A percentile compares a stretch with the other conserved stretches of the same genome.
These are phyloP conservation scores for Aspergillus panamensis DNA, from an alignment of 495 filamentous ascomycete species.

Conservation along the genomic window DNA sequence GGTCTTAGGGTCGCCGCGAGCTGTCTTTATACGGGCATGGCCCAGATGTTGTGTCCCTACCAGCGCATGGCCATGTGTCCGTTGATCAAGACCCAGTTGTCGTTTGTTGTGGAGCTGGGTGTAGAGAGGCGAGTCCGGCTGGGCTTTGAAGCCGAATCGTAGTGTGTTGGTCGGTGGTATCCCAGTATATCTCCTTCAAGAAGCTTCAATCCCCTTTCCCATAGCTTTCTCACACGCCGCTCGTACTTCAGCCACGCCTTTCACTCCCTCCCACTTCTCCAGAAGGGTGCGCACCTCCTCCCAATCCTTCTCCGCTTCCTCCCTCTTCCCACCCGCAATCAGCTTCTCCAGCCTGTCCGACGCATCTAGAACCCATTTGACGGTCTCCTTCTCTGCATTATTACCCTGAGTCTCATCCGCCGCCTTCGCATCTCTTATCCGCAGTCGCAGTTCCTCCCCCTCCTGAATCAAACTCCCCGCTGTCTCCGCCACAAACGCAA, in stretches of 20 bases:
- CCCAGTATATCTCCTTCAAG: conserved; percentile 20
- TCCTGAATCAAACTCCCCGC: conserved; percentile 63
- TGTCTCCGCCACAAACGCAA: conserved; percentile 76
- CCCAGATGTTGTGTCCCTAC: too few species aligned
- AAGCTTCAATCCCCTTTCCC: conserved; percentile 27
- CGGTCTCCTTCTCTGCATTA: conserved; percentile 60
- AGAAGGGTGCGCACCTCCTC: conserved; percentile 45
- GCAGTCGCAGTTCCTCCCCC: conserved; percentile 36
- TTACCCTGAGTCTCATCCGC: conserved; percentile 35
- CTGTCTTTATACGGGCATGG: too few species aligned
- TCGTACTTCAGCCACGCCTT: conserved; percentile 57
- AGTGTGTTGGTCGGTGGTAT: not conserved
- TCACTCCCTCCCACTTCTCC: conserved; percentile 55
- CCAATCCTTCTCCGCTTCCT: conserved; percentile 60
- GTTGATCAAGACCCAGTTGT: too few species aligned
- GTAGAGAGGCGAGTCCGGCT: too few species aligned
- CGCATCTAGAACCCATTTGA: conserved; percentile 65
- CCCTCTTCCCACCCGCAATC: conserved; percentile 46
- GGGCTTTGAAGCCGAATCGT: not conserved
- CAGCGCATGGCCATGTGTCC: too few species aligned
- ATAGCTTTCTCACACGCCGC: conserved; percentile 58
- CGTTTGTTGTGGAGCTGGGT: too few species aligned
- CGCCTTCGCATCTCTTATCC: conserved; percentile 35
- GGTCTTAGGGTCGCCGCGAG: too few species aligned
- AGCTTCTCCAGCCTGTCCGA: conserved; percentile 50